Evolutionary conservation across 139 green algal species (phyloP), one percentile per base, ranked within the genome.

Genomic region (Tetradesmus lagerheimii): DNA sequence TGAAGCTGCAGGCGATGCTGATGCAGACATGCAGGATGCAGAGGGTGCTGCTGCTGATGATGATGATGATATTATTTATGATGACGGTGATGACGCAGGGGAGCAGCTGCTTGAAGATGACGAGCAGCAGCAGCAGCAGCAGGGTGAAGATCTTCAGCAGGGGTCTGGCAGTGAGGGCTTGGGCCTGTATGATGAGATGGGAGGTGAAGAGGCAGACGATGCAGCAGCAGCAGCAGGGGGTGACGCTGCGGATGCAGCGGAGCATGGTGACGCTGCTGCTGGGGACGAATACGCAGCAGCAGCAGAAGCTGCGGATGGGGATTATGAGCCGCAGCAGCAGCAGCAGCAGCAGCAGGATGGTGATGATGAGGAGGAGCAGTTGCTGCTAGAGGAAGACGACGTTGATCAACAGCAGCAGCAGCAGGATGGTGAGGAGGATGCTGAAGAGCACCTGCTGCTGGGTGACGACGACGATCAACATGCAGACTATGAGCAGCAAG

Each of bases 61-160:
- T n/a, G n/a, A n/a, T n/a, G n/a, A n/a, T n/a, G n/a, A n/a, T n/a
- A n/a, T n/a, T n/a, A n/a, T n/a, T n/a, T n/a, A n/a, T n/a, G n/a
- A n/a, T n/a, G 75, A 81, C 34, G 34, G 34, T 35, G 76, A 18
- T 39, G 76, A 25, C 25, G 14, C 57, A n/a, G 57, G 57, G 25
- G 57, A n/a, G 57, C 57, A 31, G 57, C 57, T 71, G 57, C 57
- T 71, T n/a, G 57, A 71, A 31, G 57, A 62, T 4, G 76, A 50
- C 15, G 37, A 82, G 35, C 35, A 82, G 35, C 34, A 45, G 38
- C 76, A 83, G 76, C 34, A 83, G 76, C 76, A 83, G 76, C 31
- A 41, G 71, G 71, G 8, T 38, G 71, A 79, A 4, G 23, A 27
- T 14, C n/a, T n/a, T n/a, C 31, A 79, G n/a, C 23, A 71, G 57